Evolutionary conservation across 805 yeast species (phyloP), one percentile per base, ranked within the genome.

Genomic region (Metschnikowia dekortorum): DNA sequence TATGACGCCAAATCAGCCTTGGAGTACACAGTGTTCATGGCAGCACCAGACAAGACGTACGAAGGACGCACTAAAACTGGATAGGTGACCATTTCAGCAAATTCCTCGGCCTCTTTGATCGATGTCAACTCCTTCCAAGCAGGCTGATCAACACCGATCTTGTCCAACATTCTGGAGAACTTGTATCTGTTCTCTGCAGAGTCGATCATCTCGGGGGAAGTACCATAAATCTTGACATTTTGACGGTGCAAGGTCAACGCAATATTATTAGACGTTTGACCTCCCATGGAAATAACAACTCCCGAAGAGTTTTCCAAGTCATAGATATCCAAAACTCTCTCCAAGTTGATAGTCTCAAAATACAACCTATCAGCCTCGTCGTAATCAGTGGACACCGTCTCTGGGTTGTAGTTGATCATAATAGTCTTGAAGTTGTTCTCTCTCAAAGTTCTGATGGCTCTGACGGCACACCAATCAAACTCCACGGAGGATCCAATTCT

Each of bases 401-500:
- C 99, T 38, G 99, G 99, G 75, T 92, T 92, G 76, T 94, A 92
- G 77, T 92, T 92, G 64, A 92, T 83, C 97, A 94, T 94, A 65
- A 94, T 85, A 39, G 98, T 92, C 77, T 90, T 92, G 65, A 80
- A 76, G 52, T 91, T 89, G 67, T 83, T 81, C 59, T 86, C 86
- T 63, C 99, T 83, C 66, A 92, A 78, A 38, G 98, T 89, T 74
- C 98, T 84, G 56, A 90, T 94, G 43, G 98, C 94, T 57, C 96
- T 82, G 52, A 92, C 99, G 43, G 98, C 98, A 83, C 99, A 92
- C 97, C 98, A 92, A 75, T 92, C 99, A 67, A 92, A 92, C 73
- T 92, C 99, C 54, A 92, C 99, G 31, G 98, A 92, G 6, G 98
- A 94, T 62, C 99, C 99, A 67, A 92, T 92, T 76, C 99, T 84